phyloP scores from a whole-genome alignment of 345 rosid species.

The Murraya koenigii region DNA sequence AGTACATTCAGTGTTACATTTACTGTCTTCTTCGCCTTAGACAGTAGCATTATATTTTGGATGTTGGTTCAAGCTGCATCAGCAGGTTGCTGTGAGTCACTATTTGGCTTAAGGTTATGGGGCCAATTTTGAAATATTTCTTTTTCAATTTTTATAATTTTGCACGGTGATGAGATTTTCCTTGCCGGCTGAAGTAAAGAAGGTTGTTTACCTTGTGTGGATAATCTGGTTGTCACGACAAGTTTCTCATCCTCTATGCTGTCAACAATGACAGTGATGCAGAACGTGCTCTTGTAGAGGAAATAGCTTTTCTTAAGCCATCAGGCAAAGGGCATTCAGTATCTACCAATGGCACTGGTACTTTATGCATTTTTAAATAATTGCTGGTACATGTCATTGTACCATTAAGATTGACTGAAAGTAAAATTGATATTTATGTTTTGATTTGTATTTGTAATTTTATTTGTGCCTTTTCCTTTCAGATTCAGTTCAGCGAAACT shows the following conservation, averaged over 20 bases:
- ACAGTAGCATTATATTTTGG: background rate
- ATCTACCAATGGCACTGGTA: conserved; percentile 34
- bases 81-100: background rate
- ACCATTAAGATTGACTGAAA: background rate
- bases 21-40: background rate
- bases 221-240: conserved; percentile 1
- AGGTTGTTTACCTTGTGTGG: background rate
- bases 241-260: conserved; percentile 2
- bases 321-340: conserved; percentile 32
- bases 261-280: conserved; percentile 43
- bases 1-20: background rate
- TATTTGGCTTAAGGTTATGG: background rate
- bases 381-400: background rate
- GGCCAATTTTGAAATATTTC: background rate
- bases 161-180: background rate
- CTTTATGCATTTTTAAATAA: background rate
- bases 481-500: conserved; percentile 19
- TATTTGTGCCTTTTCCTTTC: conserved; percentile 5
- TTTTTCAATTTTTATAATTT: background rate
- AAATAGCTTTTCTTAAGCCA: conserved; percentile 53
- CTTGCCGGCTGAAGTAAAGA: background rate
- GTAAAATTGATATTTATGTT: background rate
- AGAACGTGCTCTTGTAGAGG: conserved; percentile 66
- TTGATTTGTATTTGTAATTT: background rate
- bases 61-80: background rate